Evolutionary conservation across 164 flowering plant genomes (phyloP).

Genomic region (Cinnamomum micranthum): DNA sequence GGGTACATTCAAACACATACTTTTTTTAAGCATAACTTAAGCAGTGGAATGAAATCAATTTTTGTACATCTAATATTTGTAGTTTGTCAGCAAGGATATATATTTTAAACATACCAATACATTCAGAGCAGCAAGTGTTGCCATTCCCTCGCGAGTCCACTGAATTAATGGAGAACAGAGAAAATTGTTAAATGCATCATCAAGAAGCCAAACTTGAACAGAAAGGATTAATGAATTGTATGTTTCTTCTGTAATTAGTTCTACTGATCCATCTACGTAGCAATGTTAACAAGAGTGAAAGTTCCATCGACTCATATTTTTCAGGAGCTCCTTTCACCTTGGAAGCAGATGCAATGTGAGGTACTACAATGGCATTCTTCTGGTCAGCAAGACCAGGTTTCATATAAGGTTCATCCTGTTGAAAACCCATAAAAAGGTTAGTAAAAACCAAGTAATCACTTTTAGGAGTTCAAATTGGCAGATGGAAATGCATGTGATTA

Average conservation of each 20-base stretch:
- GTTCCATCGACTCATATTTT: background rate
- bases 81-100: background rate
- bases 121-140: conserved; percentile 90
- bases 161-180: conserved; percentile 16
- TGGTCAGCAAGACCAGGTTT: conserved; percentile 92
- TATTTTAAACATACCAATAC: conserved; percentile 57
- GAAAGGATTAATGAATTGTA: background rate
- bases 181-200: background rate
- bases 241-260: background rate
- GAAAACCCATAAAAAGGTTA: conserved; percentile 5
- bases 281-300: background rate
- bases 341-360: conserved; percentile 98
- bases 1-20: too few species aligned
- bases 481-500: conserved; percentile 11
- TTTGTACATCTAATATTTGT: background rate
- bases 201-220: background rate
- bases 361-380: conserved; percentile 91
- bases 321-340: conserved; percentile 46
- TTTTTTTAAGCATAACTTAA: background rate
- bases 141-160: conserved; percentile 99
- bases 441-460: conserved; percentile 4
- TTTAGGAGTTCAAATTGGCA: background rate
- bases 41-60: background rate
- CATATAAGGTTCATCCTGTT: conserved; percentile 94
- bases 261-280: background rate